Evolutionary conservation across 768 basidiomycete genomes (phyloP), one percentile per base, ranked within the genome.

Genomic region (Mycena alexandri): DNA sequence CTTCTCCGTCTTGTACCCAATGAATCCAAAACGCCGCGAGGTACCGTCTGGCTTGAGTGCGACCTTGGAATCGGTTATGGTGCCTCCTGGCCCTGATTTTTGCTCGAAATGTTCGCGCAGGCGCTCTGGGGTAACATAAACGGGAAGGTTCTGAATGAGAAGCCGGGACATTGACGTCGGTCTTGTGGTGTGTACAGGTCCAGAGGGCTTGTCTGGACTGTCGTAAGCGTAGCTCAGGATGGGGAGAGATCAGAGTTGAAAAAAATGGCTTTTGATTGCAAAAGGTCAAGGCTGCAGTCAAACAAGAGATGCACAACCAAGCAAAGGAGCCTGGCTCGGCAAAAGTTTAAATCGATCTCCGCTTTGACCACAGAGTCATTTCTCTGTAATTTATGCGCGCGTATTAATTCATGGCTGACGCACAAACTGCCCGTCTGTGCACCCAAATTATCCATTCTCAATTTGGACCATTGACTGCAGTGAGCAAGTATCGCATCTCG

Each of bases 11-110:
- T 93, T 95, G 84, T 90, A 98, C 0, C 98, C 98, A 11, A 97
- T 84, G 74, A 99, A 99, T 0, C 93, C 98, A 76, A 99, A 96
- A 38, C 93, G 85, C 10, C 98, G 84, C 0, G 92, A 90, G 0
- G 90, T 90, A 1, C 95, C 95, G 75, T 94, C 90, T 0, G 79
- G 80, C 77, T 93, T 93, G 29, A 83, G 83, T 5, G 94, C 88
- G 56, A 98, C 85, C 76, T 93, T 93, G 55, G 90, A 83, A 80
- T 99, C 98, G 5, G 98, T 99, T 51, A 98, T 84, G 1, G 85
- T 87, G 5, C 90, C 92, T 0, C 81, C 79, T 1, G 91, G 92
- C 21, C 86, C 85, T 25, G 82, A 84, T 38, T 82, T 83, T 65
- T 87, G 85, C 63, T 88, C 84, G 71, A 95, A 93, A 76, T 94